Evolutionary conservation across 2,329 filamentous ascomycete species (phyloP).

Genomic region (Botrytis aclada): DNA sequence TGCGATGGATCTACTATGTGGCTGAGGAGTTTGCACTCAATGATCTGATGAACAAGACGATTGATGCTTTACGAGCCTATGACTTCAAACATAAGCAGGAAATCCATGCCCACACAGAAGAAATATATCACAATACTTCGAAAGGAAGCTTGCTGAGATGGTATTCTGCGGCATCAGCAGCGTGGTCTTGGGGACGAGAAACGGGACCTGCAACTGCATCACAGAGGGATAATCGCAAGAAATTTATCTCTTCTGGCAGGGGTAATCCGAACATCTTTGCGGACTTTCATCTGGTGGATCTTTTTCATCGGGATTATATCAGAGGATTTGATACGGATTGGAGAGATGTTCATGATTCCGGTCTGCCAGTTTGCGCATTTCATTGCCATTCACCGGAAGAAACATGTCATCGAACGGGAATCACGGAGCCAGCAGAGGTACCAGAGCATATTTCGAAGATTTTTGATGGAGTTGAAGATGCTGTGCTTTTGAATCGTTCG

Average conservation of each 20-base stretch:
- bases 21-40: conserved; percentile 6
- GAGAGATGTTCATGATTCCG: conserved; percentile 11
- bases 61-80: conserved; percentile 1
- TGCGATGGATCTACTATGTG: conserved; percentile 10
- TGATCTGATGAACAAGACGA: conserved; percentile 8
- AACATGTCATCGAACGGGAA: conserved; percentile 11
- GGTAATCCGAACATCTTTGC: not conserved
- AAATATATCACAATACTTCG: conserved; percentile 9
- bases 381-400: conserved; percentile 3
- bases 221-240: conserved; percentile 8
- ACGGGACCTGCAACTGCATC: conserved; percentile 9
- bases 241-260: not conserved
- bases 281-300: not conserved
- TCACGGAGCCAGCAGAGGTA: conserved; percentile 1
- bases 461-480: not conserved
- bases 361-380: conserved; percentile 2
- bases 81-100: not conserved
- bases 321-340: conserved; percentile 11
- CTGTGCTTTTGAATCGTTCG: not conserved
- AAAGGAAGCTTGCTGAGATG: conserved; percentile 11
- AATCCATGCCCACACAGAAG: not conserved
- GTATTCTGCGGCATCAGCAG: conserved; percentile 13
- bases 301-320: conserved; percentile 3
- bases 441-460: conserved; percentile 1
- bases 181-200: conserved; percentile 14